These are phyloP conservation scores for Leptographium procerum DNA, from an alignment of 2,329 filamentous ascomycete genomes.

Conservation along the genomic window DNA sequence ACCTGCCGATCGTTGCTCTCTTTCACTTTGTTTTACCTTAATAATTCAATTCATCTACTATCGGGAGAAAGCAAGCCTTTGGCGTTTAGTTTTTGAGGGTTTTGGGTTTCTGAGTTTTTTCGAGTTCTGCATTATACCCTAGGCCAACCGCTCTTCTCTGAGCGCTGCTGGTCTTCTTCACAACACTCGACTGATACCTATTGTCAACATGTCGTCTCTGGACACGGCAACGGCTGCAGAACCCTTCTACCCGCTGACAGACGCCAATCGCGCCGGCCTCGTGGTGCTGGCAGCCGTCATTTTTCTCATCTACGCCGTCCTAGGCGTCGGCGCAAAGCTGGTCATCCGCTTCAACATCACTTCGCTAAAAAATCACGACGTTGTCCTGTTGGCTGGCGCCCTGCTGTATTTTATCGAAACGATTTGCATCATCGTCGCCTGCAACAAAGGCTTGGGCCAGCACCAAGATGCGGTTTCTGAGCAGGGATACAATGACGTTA, in stretches of 20 bases:
- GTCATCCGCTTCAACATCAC: constrained; percentile 3
- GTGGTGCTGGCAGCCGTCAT: constrained; percentile 2
- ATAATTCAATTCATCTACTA: no score
- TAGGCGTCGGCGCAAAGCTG: constrained; percentile 1
- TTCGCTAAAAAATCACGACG: constrained; percentile 1
- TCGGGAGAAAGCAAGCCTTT: no score
- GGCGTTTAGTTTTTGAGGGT: no score
- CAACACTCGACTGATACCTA: no score
- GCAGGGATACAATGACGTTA: neutral
- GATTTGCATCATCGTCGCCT: neutral
- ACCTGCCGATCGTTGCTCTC: neutral
- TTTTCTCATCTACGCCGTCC: constrained; percentile 2
- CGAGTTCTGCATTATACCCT: no score
- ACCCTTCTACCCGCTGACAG: neutral
- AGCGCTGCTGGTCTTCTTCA: neutral
- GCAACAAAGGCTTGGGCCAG: neutral
- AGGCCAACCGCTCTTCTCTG: no score
- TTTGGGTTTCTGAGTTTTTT: no score
- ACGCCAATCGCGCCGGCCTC: neutral
- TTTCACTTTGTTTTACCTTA: no score
- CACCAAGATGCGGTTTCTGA: neutral
- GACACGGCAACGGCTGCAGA: neutral
- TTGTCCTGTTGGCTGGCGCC: neutral
- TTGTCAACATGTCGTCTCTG: neutral
- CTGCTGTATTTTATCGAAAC: constrained; percentile 1